These are phyloP conservation scores for Huntiella omanensis DNA, from an alignment of 2,329 filamentous ascomycete species.

Conservation along the genomic window DNA sequence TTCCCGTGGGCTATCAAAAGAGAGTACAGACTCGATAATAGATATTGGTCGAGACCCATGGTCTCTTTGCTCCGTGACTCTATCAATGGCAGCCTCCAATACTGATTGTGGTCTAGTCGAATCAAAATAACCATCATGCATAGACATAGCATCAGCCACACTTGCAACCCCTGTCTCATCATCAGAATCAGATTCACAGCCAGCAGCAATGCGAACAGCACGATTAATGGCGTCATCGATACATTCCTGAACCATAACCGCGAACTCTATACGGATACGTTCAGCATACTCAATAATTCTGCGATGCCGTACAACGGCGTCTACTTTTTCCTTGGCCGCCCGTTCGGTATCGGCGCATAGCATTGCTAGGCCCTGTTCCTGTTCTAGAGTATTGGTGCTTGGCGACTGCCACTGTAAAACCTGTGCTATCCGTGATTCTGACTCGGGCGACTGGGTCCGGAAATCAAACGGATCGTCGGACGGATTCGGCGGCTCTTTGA, in stretches of 20 bases:
- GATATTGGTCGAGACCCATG: constrained; percentile 35
- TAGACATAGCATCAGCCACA: constrained; percentile 17
- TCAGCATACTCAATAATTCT: constrained; percentile 92
- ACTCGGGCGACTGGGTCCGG: constrained; percentile 85
- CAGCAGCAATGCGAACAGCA: constrained; percentile 70
- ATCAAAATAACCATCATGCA: constrained; percentile 35
- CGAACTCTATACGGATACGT: constrained; percentile 84
- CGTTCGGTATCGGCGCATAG: constrained; percentile 82
- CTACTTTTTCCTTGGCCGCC: constrained; percentile 72
- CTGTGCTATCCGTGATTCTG: constrained; percentile 84
- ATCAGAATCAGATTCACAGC: constrained; percentile 62
- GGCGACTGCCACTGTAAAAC: constrained; percentile 95
- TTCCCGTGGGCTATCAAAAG: constrained; percentile 66
- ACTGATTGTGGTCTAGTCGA: constrained; percentile 29
- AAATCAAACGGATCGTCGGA: constrained; percentile 51
- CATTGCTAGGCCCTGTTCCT: constrained; percentile 73
- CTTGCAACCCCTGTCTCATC: constrained; percentile 22
- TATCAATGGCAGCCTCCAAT: constrained; percentile 34
- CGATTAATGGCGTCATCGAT: constrained; percentile 84
- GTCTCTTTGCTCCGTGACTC: constrained; percentile 23
- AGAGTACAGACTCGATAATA: constrained; percentile 53
- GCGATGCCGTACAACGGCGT: constrained; percentile 78
- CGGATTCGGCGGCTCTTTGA: constrained; percentile 52
- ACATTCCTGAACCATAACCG: constrained; percentile 82
- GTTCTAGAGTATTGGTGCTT: constrained; percentile 73